These are phyloP conservation scores for Metarhizium anisopliae DNA, from an alignment of 2,329 filamentous ascomycete species.

Conservation along the genomic window DNA sequence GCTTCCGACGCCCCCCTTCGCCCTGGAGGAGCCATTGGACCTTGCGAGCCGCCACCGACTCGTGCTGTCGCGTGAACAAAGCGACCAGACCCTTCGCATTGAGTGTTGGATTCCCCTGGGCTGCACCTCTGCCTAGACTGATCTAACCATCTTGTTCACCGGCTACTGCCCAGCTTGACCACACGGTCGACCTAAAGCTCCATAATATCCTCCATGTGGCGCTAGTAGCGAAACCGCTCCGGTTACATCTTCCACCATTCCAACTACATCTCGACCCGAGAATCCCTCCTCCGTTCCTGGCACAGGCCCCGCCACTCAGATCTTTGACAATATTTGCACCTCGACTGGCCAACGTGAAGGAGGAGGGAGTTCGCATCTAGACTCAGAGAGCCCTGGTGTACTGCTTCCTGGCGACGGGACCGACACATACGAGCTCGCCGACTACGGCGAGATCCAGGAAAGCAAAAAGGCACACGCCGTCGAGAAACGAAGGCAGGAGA, in stretches of 20 bases:
- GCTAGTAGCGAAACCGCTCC: neutral
- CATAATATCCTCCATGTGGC: slow-evolving; percentile 3
- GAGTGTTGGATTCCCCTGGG: no score
- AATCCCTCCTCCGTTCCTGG: slow-evolving; percentile 31
- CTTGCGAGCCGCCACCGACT: neutral
- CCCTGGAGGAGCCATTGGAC: neutral
- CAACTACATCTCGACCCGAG: slow-evolving; percentile 15
- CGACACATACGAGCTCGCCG: slow-evolving; percentile 32
- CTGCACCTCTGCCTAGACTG: no score
- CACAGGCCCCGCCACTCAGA: slow-evolving; percentile 14
- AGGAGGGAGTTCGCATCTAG: slow-evolving; percentile 24
- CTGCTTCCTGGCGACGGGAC: slow-evolving; percentile 1
- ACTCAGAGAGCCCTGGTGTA: slow-evolving; percentile 2
- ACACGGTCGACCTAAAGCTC: neutral
- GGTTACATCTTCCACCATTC: slow-evolving; percentile 24
- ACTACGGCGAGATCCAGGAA: slow-evolving; percentile 25
- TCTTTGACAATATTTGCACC: slow-evolving; percentile 13
- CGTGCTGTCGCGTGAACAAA: neutral
- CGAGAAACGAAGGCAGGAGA: slow-evolving; percentile 28
- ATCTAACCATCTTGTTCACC: neutral
- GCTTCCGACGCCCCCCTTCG: no score
- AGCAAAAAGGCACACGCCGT: slow-evolving; percentile 20
- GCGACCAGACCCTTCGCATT: no score
- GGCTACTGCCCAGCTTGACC: neutral
- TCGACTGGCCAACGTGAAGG: slow-evolving; percentile 19